Evolutionary conservation across 768 basidiomycete genomes (phyloP), one percentile per base, ranked within the genome.

Genomic region (Amanita pseudoporphyria): DNA sequence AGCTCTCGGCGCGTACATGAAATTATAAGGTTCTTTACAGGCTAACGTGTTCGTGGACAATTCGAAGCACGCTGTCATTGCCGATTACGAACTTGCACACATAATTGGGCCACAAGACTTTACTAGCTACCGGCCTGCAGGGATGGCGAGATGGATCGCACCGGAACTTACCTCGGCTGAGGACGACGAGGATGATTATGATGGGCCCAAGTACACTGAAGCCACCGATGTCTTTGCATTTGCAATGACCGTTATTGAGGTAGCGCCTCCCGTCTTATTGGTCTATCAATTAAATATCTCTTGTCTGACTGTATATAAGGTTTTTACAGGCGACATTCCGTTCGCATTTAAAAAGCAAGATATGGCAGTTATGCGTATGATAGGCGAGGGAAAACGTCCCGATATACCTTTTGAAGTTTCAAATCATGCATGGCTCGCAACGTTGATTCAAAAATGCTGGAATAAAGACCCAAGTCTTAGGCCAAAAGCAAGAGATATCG

Each of bases 221-320:
- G 32, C 49, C 3, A 60, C 54, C 24, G 63, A 65, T 39, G 40
- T 66, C 1, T 66, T 58, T 46, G 57, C 64, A 0, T 60, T 58
- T 31, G 64, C 52, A 2, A 64, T 63, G 59, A 61, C 60, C 4
- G 47, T 59, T 9, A 45, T 65, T n/a, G 64, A 66, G 52, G 65
- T 64, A 38, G 26, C 50, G 35, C 22, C 40, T 16, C 4, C 21
- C 39, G 18, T 6, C 3, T 31, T 13, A 24, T 9, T 6, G 30
- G 38, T 16, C 10, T 10, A 14, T 4, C 38, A n/a, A 16, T 28
- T 18, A 7, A n/a, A 38, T 16, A 12, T 50, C 13, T 24, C 7
- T 46, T 6, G 14, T 30, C 13, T 33, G 18, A 7, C 13, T 9
- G 2, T 33, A 2, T 14, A 13, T 12, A n/a, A 46, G 45, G n/a